Percentiles rank a stretch among this genome's conserved stretches.
Evolutionary conservation across 768 basidiomycete genomes (phyloP).

Genomic region (Phaeotremella skinneri): DNA sequence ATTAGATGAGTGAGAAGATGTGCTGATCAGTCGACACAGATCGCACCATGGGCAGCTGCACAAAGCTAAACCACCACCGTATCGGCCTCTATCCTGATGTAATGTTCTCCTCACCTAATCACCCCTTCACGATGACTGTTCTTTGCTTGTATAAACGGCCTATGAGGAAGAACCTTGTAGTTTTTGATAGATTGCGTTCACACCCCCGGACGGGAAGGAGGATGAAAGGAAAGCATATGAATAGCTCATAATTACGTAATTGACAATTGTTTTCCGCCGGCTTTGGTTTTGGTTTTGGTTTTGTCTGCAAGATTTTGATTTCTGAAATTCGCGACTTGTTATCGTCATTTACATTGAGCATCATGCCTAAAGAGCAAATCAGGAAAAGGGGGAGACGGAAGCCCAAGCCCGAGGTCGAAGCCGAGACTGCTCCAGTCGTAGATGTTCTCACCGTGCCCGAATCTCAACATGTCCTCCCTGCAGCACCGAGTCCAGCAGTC

Average conservation of each 20-base stretch:
- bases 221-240: too few species aligned
- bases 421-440: neutral
- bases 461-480: neutral
- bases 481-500: conserved; percentile 12
- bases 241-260: neutral
- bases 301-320: neutral
- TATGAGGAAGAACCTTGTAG: too few species aligned
- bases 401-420: conserved; percentile 26
- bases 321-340: neutral
- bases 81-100: too few species aligned
- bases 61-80: conserved; percentile 12
- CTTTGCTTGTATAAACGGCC: too few species aligned
- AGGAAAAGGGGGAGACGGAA: conserved; percentile 48
- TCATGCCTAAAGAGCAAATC: conserved; percentile 51
- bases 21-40: conserved; percentile 5
- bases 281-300: too few species aligned
- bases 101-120: too few species aligned
- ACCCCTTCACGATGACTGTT: too few species aligned
- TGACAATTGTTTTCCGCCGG: neutral
- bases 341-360: neutral
- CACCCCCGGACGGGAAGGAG: too few species aligned
- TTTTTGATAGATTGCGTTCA: too few species aligned
- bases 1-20: neutral
- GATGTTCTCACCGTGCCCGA: neutral
- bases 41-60: conserved; percentile 30